These are phyloP conservation scores for Lactifluus rugatus DNA, from an alignment of 768 basidiomycete genomes.

Conservation along the genomic window DNA sequence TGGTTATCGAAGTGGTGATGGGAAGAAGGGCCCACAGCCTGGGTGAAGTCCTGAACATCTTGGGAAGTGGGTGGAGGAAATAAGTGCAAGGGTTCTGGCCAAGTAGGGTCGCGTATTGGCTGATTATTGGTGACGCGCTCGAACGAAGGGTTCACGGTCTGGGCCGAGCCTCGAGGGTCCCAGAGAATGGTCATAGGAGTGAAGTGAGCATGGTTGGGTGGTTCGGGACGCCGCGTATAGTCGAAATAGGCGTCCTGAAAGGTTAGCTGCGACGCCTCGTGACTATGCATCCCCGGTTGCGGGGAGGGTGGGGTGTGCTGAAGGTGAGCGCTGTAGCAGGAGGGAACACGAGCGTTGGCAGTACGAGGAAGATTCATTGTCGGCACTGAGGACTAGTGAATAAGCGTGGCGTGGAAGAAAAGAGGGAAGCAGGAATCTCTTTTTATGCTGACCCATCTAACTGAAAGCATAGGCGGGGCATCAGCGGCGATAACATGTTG, in stretches of 20 bases:
- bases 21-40: neutral
- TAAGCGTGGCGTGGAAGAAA: neutral
- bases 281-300: neutral
- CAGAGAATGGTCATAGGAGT: neutral
- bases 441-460: neutral
- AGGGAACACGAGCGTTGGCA: neutral
- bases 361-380: neutral
- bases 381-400: neutral
- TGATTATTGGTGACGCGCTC: neutral
- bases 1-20: neutral
- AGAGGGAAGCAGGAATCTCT: neutral
- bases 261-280: neutral
- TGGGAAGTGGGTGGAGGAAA: neutral
- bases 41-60: neutral
- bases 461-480: neutral
- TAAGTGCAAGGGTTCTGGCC: neutral
- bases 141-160: neutral
- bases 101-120: neutral
- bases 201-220: neutral
- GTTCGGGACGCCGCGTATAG: neutral
- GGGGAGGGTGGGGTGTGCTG: neutral
- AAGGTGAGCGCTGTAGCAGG: neutral
- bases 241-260: neutral
- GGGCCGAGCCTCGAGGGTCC: neutral
- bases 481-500: neutral